phyloP scores from a whole-genome alignment of 2,329 filamentous ascomycete genomes.

The Sclerotinia spermophila region DNA sequence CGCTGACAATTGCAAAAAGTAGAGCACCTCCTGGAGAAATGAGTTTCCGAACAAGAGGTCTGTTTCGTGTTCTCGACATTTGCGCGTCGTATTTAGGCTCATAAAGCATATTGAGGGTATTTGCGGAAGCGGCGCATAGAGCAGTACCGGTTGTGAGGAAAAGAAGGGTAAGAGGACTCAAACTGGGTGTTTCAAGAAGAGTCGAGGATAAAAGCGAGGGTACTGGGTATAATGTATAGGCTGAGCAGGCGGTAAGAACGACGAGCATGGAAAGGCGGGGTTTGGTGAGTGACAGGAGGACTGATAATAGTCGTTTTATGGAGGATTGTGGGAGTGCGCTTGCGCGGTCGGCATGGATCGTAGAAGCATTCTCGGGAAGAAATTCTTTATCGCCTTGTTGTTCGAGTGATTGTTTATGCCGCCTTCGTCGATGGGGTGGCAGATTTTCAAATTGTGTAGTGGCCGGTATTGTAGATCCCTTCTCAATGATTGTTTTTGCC shows the following conservation, averaged over 20 bases:
- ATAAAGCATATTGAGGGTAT: conserved; percentile 96
- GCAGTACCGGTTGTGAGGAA: conserved; percentile 90
- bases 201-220: conserved; percentile 76
- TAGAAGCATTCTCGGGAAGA: conserved; percentile 52
- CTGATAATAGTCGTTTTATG: conserved; percentile 64
- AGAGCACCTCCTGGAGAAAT: conserved; percentile 68
- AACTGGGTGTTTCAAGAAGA: conserved; percentile 64
- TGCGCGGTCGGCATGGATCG: conserved; percentile 51
- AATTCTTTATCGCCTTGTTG: conserved; percentile 26
- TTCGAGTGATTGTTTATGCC: conserved; percentile 30
- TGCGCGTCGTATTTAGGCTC: conserved; percentile 85
- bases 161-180: conserved; percentile 85
- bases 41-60: conserved; percentile 80
- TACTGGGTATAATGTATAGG: conserved; percentile 91
- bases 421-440: conserved; percentile 36
- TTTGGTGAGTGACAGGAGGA: conserved; percentile 90
- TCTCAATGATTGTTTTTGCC: neutral
- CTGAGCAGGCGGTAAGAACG: conserved; percentile 82
- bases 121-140: conserved; percentile 84
- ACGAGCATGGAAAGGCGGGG: conserved; percentile 89
- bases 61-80: conserved; percentile 90
- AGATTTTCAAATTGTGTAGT: conserved; percentile 21
- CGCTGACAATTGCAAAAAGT: conserved; percentile 74
- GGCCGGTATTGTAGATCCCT: neutral
- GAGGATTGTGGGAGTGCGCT: conserved; percentile 50